Evolutionary conservation across 768 basidiomycete genomes (phyloP), one percentile per base, ranked within the genome.

Genomic region (Termitomyces heimii): DNA sequence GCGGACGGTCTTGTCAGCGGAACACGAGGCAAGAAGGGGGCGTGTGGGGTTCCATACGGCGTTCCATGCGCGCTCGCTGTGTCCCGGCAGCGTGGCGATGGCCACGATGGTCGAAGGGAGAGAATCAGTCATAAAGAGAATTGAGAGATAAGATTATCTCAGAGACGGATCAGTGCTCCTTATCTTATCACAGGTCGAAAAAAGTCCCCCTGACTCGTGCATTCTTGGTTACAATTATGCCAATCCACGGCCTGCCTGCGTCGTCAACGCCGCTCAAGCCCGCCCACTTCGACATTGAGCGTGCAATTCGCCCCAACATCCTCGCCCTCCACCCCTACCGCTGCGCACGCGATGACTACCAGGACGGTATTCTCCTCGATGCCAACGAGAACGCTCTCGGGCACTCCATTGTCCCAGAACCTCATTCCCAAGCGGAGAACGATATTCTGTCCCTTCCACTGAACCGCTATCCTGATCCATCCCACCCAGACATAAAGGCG

Each of bases 361-460:
- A 86, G 48, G 75, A 83, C 2, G 95, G 95, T 24, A 87, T 98
- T 65, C 83, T 99, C 28, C 83, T 99, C 22, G 97, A 99, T 63
- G 97, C 97, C 14, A 99, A 99, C 72, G 97, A 99, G 76, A 98
- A 99, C 68, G 83, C 96, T 0, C 79, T 94, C 35, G 96, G 97
- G 0, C 91, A 92, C 67, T 86, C 91, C 2, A 88, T 98, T 37
- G 73, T 78, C 26, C 61, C 69, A 1, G 65, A 66, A 10, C 64
- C 73, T 16, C 51, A 52, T 4, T 51, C 35, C 3, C 65, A 69
- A 16, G 45, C 69, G 29, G 74, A 77, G 49, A 59, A 79, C 7
- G 68, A 75, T 22, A 74, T 75, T 42, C 76, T 70, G 14, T 66
- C 74, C 14, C 74, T 85, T 24, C 75, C 85, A 54, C 79, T 97